phyloP scores from a whole-genome alignment of 2,329 filamentous ascomycete species.

The Nemania diffusa region DNA sequence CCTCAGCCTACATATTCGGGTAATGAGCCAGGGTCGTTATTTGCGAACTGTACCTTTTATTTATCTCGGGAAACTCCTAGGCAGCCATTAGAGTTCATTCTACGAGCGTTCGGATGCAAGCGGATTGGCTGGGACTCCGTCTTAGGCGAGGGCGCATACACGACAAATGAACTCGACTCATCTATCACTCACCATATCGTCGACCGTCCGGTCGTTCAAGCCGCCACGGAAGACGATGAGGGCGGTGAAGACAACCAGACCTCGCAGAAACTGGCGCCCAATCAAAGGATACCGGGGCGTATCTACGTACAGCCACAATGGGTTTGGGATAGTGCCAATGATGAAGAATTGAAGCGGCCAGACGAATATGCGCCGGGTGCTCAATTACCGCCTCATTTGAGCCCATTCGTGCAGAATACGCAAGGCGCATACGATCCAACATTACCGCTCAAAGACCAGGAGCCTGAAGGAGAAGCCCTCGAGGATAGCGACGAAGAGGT shows the following conservation, averaged over 20 bases:
- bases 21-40: slow-evolving; percentile 77
- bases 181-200: slow-evolving; percentile 97
- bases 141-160: slow-evolving; percentile 91
- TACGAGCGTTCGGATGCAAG: slow-evolving; percentile 95
- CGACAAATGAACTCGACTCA: slow-evolving; percentile 85
- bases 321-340: slow-evolving; percentile 98
- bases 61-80: slow-evolving; percentile 93
- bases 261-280: slow-evolving; percentile 65
- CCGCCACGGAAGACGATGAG: slow-evolving; percentile 60
- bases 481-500: slow-evolving; percentile 69
- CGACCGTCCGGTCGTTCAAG: slow-evolving; percentile 82
- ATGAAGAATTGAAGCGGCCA: slow-evolving; percentile 85
- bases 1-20: slow-evolving; percentile 78
- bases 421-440: slow-evolving; percentile 94
- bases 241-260: slow-evolving; percentile 70
- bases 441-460: slow-evolving; percentile 84
- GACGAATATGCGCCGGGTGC: slow-evolving; percentile 92
- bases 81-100: slow-evolving; percentile 89
- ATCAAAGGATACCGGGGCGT: slow-evolving; percentile 86
- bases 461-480: slow-evolving; percentile 85
- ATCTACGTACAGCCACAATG: slow-evolving; percentile 97
- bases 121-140: slow-evolving; percentile 94
- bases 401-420: slow-evolving; percentile 90
- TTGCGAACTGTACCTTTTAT: slow-evolving; percentile 89
- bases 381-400: slow-evolving; percentile 90